phyloP scores from a whole-genome alignment of 768 basidiomycete species.

The Cystobasidium ongulense region DNA sequence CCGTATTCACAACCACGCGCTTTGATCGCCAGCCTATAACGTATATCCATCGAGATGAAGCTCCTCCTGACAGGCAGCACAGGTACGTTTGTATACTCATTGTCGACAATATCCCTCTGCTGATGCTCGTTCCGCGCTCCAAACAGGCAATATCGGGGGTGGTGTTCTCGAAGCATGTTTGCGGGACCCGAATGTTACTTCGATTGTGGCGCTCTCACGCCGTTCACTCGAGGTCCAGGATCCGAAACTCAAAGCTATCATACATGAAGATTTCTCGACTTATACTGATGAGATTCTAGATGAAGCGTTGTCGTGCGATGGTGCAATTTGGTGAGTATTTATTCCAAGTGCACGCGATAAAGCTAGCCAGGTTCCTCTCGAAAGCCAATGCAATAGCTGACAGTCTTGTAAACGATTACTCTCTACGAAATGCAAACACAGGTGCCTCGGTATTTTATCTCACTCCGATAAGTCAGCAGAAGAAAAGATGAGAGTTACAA shows the following conservation, averaged over 20 bases:
- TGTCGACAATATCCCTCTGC: neutral
- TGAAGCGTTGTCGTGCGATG: neutral
- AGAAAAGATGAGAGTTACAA: neutral
- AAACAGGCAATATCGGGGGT: neutral
- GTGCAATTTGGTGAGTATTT: neutral
- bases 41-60: too few relatives aligned
- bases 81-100: neutral
- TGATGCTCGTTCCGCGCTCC: neutral
- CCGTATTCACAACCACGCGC: too few relatives aligned
- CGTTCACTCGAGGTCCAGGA: neutral
- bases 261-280: neutral
- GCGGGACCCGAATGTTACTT: neutral
- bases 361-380: neutral
- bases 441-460: neutral
- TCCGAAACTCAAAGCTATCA: conserved; percentile 1
- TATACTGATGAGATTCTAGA: neutral
- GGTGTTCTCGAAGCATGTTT: neutral
- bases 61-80: neutral
- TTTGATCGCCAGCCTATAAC: too few relatives aligned
- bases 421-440: too few relatives aligned
- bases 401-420: too few relatives aligned
- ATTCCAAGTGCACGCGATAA: too few relatives aligned
- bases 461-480: neutral
- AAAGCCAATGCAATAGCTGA: too few relatives aligned
- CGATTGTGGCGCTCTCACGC: neutral